Percentiles rank a stretch among this genome's conserved stretches.
Conservation (phyloP, 495 filamentous ascomycete genomes). For the Entonaema liquescens region DNA sequence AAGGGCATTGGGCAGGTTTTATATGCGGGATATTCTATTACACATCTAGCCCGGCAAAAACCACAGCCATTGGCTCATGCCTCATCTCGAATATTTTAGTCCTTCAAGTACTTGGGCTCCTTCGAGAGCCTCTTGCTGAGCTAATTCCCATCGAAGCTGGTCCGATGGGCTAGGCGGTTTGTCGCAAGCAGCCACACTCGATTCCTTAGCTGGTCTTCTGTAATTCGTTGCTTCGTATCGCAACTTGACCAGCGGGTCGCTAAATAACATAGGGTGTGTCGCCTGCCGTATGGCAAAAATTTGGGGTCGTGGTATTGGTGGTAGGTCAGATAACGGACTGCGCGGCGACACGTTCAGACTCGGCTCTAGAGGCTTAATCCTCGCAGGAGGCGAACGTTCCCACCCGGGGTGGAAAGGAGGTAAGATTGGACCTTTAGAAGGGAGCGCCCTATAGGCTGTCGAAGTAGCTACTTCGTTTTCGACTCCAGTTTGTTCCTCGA, state of each 20-base stretch:
- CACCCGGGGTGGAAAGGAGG: conserved; percentile 37
- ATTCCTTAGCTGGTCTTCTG: conserved; percentile 15
- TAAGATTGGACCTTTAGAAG: conserved; percentile 29
- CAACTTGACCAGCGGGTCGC: conserved; percentile 39
- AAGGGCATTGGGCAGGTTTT: background rate
- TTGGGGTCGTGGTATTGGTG: conserved; percentile 18
- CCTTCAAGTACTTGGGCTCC: conserved; percentile 25
- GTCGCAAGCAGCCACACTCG: conserved; percentile 22
- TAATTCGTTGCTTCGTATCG: conserved; percentile 37
- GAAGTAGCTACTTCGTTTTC: conserved; percentile 2
- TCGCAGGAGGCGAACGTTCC: conserved; percentile 35
- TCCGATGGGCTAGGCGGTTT: conserved; percentile 46
- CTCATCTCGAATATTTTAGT: conserved; percentile 19
- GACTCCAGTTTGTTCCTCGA: background rate
- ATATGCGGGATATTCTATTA: background rate
- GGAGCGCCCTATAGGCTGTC: conserved; percentile 2
- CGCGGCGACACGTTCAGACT: conserved; percentile 34
- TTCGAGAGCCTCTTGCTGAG: conserved; percentile 36
- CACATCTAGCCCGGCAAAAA: background rate
- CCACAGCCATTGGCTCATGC: background rate
- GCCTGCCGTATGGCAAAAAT: conserved; percentile 20
- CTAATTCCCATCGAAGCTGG: conserved; percentile 44
- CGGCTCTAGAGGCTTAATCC: conserved; percentile 37
- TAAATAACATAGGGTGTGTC: conserved; percentile 39
- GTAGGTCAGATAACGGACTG: conserved; percentile 40